These are phyloP conservation scores for Globisporangium camurandrum DNA, from an alignment of 352 stramenopile genomes.

Conservation along the genomic window DNA sequence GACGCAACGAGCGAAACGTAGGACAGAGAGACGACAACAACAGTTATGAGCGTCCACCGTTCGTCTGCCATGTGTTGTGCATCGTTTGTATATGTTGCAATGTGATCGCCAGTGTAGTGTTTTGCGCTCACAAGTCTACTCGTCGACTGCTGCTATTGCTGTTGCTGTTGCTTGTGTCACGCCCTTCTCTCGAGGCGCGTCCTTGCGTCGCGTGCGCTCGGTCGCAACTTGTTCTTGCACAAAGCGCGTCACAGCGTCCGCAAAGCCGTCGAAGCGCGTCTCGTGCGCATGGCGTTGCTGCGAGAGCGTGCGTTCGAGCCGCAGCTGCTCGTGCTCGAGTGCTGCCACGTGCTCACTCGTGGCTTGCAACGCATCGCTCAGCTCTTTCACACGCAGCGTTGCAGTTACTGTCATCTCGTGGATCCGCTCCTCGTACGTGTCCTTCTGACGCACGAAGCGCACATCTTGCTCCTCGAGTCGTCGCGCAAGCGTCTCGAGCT, in stretches of 20 bases:
- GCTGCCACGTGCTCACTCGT: constrained; percentile 20
- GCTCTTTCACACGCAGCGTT: constrained; percentile 22
- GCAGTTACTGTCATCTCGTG: constrained; percentile 20
- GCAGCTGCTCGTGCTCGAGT: constrained; percentile 35
- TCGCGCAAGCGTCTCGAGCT: constrained; percentile 25
- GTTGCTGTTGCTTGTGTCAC: too few species aligned
- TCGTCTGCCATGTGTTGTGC: too few species aligned
- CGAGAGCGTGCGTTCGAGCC: constrained; percentile 31
- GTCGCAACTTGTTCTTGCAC: constrained; percentile 45
- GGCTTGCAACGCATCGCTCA: constrained; percentile 19
- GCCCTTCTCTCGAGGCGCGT: too few species aligned
- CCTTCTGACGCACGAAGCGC: constrained; percentile 24
- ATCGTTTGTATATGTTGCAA: too few species aligned
- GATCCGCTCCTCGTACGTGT: constrained; percentile 40
- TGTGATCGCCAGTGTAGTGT: too few species aligned
- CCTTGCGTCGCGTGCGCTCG: constrained; percentile 26
- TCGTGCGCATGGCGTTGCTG: constrained; percentile 44
- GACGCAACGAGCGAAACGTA: too few species aligned
- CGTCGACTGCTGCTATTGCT: too few species aligned
- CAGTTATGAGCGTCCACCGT: too few species aligned
- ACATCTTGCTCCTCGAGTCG: constrained; percentile 34
- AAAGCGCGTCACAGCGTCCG: constrained; percentile 41
- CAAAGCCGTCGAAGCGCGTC: constrained; percentile 41
- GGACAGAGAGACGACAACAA: too few species aligned
- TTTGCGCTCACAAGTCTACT: too few species aligned